These are phyloP conservation scores for Hygrophoropsis aurantiaca DNA, from an alignment of 768 basidiomycete species.

Conservation along the genomic window DNA sequence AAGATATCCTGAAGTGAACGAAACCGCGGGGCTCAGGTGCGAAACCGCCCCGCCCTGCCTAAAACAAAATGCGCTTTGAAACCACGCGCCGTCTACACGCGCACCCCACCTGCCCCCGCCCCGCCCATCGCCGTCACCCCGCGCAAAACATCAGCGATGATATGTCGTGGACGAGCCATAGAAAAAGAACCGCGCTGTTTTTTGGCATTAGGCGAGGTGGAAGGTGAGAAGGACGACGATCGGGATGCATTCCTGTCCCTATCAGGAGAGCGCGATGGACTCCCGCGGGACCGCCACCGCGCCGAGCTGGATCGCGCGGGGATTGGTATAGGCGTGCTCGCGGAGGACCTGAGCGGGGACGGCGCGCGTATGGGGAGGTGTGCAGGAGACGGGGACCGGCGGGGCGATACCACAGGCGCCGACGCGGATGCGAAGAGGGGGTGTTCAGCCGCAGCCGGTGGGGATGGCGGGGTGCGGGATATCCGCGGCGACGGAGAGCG, in stretches of 20 bases:
- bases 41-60: no score
- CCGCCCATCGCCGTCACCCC: constrained; percentile 40
- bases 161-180: constrained; percentile 15
- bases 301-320: background rate
- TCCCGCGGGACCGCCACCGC: background rate
- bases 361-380: no score
- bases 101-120: background rate
- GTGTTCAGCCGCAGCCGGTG: background rate
- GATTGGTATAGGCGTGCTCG: constrained; percentile 1
- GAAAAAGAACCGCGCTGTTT: constrained; percentile 11
- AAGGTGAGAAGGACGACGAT: constrained; percentile 10
- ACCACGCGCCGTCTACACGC: background rate
- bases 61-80: background rate
- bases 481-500: constrained; percentile 10
- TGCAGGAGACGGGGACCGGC: background rate
- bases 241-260: no score
- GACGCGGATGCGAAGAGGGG: background rate
- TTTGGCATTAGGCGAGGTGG: constrained; percentile 9
- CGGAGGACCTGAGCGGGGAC: background rate
- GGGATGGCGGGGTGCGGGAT: constrained; percentile 7
- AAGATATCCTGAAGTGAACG: no score
- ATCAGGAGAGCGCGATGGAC: constrained; percentile 11
- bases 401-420: background rate
- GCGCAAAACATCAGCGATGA: constrained; percentile 39
- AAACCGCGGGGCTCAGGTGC: no score